These are phyloP conservation scores for Euphorbia pulcherrima DNA, from an alignment of 345 rosid genomes.

Conservation along the genomic window DNA sequence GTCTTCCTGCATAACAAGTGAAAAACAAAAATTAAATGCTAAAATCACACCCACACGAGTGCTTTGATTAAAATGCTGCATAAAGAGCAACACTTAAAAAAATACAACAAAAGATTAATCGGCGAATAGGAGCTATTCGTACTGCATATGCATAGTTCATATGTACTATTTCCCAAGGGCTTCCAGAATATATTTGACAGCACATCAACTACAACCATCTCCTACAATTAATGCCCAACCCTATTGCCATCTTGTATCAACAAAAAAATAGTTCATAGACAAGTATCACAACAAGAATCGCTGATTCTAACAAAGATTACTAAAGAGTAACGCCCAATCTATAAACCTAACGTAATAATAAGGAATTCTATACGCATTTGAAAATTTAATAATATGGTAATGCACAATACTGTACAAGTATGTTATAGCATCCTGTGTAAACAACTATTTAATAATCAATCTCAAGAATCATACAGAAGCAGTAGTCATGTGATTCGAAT, in stretches of 20 bases:
- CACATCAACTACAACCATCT: background rate
- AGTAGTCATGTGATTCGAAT: background rate
- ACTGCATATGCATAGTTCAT: background rate
- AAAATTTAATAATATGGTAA: background rate
- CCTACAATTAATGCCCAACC: no score
- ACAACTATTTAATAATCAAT: background rate
- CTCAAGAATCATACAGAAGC: background rate
- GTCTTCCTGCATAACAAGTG: slow-evolving; percentile 44
- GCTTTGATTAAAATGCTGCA: background rate
- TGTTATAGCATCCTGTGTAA: background rate
- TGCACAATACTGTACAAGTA: no score
- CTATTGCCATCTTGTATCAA: background rate
- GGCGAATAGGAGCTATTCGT: background rate
- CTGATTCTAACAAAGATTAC: background rate
- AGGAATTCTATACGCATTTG: background rate
- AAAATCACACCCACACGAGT: background rate
- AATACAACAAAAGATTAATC: background rate
- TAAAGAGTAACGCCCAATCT: background rate
- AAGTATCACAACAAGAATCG: slow-evolving; percentile 9
- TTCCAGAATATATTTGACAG: background rate
- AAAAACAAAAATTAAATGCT: background rate
- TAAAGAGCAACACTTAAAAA: background rate
- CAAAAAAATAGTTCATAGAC: background rate
- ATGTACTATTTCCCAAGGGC: background rate
- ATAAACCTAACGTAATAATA: background rate